A percentile compares a stretch with the other conserved stretches of the same genome.
phyloP scores from a whole-genome alignment of 805 yeast genomes.

The Candida arabinofermentans region DNA sequence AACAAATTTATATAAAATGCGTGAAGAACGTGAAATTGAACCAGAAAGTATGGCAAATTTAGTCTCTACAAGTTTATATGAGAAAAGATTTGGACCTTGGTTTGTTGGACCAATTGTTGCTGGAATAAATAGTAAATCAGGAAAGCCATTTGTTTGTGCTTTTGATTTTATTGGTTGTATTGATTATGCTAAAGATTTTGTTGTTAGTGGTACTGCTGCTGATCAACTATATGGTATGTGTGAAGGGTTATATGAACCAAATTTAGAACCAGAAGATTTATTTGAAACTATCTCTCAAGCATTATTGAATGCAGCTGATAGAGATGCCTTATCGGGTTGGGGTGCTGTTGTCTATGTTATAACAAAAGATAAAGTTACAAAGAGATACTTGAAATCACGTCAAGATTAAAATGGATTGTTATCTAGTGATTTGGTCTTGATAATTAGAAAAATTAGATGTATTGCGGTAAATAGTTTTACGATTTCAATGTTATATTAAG shows the following conservation, averaged over 20 bases:
- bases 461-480: not conserved
- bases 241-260: conserved; percentile 91
- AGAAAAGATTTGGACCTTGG: conserved; percentile 92
- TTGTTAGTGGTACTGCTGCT: conserved; percentile 94
- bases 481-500: not conserved
- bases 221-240: conserved; percentile 99
- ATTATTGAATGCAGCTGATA: conserved; percentile 87
- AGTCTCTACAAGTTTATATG: conserved; percentile 85
- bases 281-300: conserved; percentile 96
- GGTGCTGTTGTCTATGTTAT: conserved; percentile 93
- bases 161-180: conserved; percentile 96
- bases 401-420: conserved; percentile 61
- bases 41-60: conserved; percentile 92
- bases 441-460: not conserved
- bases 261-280: conserved; percentile 88
- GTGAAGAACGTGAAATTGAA: conserved; percentile 89
- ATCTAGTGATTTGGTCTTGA: not conserved
- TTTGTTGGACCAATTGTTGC: conserved; percentile 97
- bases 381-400: conserved; percentile 85
- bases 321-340: conserved; percentile 98
- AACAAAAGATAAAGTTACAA: conserved; percentile 86
- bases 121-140: conserved; percentile 79
- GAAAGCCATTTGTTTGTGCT: conserved; percentile 88
- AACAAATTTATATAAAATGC: conserved; percentile 81
- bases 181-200: conserved; percentile 90